Percentiles rank a stretch among this genome's conserved stretches.
These are phyloP conservation scores for Candida andamanensis DNA, from an alignment of 805 yeast species.

Conservation along the genomic window DNA sequence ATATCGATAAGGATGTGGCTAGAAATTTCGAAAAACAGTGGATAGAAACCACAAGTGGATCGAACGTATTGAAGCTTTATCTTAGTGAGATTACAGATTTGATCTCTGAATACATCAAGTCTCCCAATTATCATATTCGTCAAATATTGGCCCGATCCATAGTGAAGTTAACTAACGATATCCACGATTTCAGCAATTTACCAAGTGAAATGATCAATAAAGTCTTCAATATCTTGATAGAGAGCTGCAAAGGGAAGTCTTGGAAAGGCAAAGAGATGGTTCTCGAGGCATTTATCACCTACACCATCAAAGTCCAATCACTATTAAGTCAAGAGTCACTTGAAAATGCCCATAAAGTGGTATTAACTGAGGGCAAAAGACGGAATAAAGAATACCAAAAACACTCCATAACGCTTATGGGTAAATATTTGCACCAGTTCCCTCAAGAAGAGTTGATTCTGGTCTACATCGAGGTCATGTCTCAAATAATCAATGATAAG, in stretches of 20 bases:
- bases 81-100: constrained; percentile 60
- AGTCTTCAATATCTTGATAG: constrained; percentile 50
- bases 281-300: constrained; percentile 61
- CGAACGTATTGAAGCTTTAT: constrained; percentile 67
- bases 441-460: constrained; percentile 31
- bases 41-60: constrained; percentile 75
- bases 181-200: constrained; percentile 26
- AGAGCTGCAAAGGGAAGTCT: constrained; percentile 68
- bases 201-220: constrained; percentile 15
- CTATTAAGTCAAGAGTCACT: constrained; percentile 31
- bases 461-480: constrained; percentile 33
- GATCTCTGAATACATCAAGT: constrained; percentile 44
- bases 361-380: constrained; percentile 59
- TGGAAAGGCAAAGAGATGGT: constrained; percentile 86
- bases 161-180: constrained; percentile 45
- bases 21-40: constrained; percentile 59
- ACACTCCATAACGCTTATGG: constrained; percentile 48
- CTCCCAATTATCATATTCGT: constrained; percentile 59
- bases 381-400: constrained; percentile 61
- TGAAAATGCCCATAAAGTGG: constrained; percentile 37
- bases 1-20: constrained; percentile 43
- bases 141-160: constrained; percentile 67
- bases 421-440: constrained; percentile 42
- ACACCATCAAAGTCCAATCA: constrained; percentile 43
- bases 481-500: constrained; percentile 31